Conservation (phyloP, 2,329 filamentous ascomycete species). For the Passalora sequoiae region DNA sequence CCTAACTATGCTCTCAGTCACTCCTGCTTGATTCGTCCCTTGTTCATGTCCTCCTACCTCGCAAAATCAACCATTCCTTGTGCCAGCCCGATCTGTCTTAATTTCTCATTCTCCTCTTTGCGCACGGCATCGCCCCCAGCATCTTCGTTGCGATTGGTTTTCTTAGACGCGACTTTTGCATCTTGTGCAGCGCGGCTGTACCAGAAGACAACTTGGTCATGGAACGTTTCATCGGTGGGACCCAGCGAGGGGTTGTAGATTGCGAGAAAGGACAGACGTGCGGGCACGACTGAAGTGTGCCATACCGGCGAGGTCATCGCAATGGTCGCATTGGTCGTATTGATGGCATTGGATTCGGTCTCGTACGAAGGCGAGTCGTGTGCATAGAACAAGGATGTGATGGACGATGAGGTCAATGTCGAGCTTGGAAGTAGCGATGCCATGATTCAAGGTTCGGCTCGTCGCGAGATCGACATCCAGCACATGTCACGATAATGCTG, state of each 20-base stretch:
- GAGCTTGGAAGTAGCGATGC: not conserved
- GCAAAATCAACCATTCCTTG: constrained; percentile 68
- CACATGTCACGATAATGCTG: no score
- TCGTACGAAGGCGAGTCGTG: no score
- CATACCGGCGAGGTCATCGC: constrained; percentile 25
- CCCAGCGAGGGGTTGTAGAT: constrained; percentile 90
- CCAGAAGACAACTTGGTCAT: constrained; percentile 90
- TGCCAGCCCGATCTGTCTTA: constrained; percentile 89
- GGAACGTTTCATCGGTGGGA: constrained; percentile 64
- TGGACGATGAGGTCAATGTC: not conserved
- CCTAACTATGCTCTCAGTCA: constrained; percentile 35
- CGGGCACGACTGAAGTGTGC: constrained; percentile 49
- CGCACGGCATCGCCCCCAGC: constrained; percentile 35
- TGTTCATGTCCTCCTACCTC: not conserved
- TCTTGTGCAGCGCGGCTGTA: constrained; percentile 50
- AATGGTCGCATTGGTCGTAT: not conserved
- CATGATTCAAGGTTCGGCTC: not conserved
- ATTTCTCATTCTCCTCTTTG: constrained; percentile 74
- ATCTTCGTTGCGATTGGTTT: constrained; percentile 28
- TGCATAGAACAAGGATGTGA: not conserved
- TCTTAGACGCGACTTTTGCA: constrained; percentile 24
- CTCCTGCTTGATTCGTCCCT: constrained; percentile 13
- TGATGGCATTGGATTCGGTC: not conserved
- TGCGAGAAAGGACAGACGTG: constrained; percentile 81
- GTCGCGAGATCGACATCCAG: no score